phyloP scores from a whole-genome alignment of 78 protist genomes.

The Planoprotostelium fungivorum region DNA sequence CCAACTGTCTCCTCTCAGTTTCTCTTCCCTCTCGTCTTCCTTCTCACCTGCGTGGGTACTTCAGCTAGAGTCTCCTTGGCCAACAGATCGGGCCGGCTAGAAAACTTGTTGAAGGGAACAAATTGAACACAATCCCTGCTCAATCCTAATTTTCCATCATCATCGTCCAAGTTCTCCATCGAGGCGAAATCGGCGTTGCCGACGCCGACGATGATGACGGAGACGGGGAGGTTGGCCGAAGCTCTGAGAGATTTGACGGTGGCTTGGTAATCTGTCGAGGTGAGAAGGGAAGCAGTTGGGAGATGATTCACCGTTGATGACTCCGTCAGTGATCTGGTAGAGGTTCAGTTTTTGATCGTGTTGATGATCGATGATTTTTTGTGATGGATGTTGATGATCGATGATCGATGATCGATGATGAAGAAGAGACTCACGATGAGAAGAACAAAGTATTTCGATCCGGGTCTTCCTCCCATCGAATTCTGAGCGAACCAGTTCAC shows the following conservation, averaged over 20 bases:
- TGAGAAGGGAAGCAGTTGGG: neutral
- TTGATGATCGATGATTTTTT: neutral
- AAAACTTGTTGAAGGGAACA: constrained; percentile 58
- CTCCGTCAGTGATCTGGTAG: neutral
- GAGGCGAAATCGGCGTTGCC: constrained; percentile 42
- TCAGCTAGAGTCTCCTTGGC: constrained; percentile 53
- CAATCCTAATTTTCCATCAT: constrained; percentile 5
- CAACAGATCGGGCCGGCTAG: neutral
- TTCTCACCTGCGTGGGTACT: constrained; percentile 37
- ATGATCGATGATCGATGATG: neutral
- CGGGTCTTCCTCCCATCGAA: constrained; percentile 34
- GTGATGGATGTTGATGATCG: constrained; percentile 13
- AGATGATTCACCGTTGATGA: neutral
- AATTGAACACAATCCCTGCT: constrained; percentile 75
- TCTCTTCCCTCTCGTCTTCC: too few species aligned
- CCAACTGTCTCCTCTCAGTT: too few species aligned
- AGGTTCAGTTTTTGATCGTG: neutral
- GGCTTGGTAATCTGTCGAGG: neutral
- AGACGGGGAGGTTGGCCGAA: neutral
- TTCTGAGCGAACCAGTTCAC: constrained; percentile 67
- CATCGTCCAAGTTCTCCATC: constrained; percentile 74
- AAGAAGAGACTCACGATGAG: neutral
- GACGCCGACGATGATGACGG: constrained; percentile 51
- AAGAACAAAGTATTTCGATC: neutral
- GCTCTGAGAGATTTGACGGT: neutral